Percentiles rank a stretch among this genome's conserved stretches.
Evolutionary conservation across 371 early-diverging fungal species (phyloP).

Genomic region (Apophysomyces variabilis): DNA sequence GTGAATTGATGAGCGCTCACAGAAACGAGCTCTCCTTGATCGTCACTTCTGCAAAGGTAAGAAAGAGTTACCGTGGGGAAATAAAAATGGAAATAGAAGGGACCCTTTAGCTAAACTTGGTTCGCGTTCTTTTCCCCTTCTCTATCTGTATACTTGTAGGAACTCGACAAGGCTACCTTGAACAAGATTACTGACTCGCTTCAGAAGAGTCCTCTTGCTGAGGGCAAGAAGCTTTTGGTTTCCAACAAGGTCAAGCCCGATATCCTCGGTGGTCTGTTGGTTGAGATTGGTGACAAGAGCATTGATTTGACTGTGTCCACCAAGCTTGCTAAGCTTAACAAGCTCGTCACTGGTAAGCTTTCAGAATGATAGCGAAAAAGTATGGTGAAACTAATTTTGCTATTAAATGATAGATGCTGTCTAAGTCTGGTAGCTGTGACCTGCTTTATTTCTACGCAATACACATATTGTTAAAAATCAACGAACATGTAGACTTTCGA

Average conservation of each 20-base stretch:
- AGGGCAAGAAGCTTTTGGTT: slow-evolving; percentile 69
- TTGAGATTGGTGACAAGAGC: slow-evolving; percentile 97
- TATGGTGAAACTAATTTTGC: too few relatives aligned
- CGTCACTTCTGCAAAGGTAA: slow-evolving; percentile 90
- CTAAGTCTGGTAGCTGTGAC: too few relatives aligned
- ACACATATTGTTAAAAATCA: too few relatives aligned
- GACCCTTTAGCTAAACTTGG: too few relatives aligned
- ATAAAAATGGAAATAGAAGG: too few relatives aligned
- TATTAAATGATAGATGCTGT: too few relatives aligned
- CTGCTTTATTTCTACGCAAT: too few relatives aligned
- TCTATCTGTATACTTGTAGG: slow-evolving; percentile 26
- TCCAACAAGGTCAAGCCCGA: slow-evolving; percentile 93
- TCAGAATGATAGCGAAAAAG: too few relatives aligned
- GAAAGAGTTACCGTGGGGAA: neutral
- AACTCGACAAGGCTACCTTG: slow-evolving; percentile 56
- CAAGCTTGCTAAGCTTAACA: slow-evolving; percentile 94
- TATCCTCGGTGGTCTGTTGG: slow-evolving; percentile 95
- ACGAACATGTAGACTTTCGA: too few relatives aligned
- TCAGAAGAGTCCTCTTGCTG: slow-evolving; percentile 56
- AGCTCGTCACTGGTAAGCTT: slow-evolving; percentile 72
- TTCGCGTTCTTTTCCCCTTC: too few relatives aligned
- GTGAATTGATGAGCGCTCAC: slow-evolving; percentile 88
- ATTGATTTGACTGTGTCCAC: slow-evolving; percentile 96
- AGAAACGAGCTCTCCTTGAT: slow-evolving; percentile 90
- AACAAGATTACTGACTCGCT: slow-evolving; percentile 58